Evolutionary conservation across 2,329 filamentous ascomycete genomes (phyloP), one percentile per base, ranked within the genome.

Genomic region (Madurella mycetomatis): DNA sequence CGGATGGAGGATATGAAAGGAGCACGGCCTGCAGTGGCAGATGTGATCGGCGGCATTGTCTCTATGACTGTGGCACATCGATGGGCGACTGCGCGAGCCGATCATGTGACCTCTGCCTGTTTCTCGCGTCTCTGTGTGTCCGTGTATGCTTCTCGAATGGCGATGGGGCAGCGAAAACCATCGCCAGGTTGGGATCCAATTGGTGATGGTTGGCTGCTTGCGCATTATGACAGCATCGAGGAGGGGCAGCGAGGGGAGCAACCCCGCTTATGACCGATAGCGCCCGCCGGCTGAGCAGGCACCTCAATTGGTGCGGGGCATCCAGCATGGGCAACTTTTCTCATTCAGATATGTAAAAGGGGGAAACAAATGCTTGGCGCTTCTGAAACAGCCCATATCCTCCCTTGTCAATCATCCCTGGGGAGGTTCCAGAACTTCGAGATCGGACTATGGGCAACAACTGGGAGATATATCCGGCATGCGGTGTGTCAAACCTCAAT

Each of bases 191-290:
- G 25, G 25, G 19, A 5, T 48, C 43, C 49, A 47, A 54, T 52
- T 45, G 41, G 55, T 34, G 51, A 49, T 17, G n/a, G 46, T 32
- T 52, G 17, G 31, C 49, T 54, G 42, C 42, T 51, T 37, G 47
- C 31, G 54, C 54, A 56, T 46, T 54, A 59, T 57, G 57, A 57
- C 57, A 59, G 41, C 57, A 57, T 57, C 30, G 51, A 49, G 48
- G 54, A 59, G 57, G 57, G 54, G 57, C 51, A 59, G 18, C 17
- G 34, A 41, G 19, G 47, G 34, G 9, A 49, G 13, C 25, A 49
- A 52, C 55, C 55, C 55, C 55, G 55, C 55, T 51, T 47, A 3
- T n/a, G n/a, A n/a, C 19, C 47, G 41, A 37, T 4, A 15, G 11
- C 13, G 34, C 9, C 9, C 34, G 13, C 9, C 4, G 11, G 34